phyloP scores from a whole-genome alignment of 2,329 filamentous ascomycete genomes.

The Cercospora zeae-maydis region DNA sequence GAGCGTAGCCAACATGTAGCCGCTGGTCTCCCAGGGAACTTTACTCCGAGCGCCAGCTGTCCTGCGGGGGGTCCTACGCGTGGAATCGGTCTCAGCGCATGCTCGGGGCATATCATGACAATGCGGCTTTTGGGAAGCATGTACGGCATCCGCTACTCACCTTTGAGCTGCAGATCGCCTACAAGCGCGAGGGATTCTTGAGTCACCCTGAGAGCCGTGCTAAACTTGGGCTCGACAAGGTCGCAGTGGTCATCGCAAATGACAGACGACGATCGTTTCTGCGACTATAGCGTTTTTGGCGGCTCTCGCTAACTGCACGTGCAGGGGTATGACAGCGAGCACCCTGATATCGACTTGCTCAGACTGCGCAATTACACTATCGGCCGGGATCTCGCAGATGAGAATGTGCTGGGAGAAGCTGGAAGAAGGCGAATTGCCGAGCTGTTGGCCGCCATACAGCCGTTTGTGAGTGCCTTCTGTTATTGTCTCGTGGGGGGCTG shows the following conservation, averaged over 20 bases:
- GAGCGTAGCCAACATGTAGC: neutral
- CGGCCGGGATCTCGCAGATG: slow-evolving; percentile 62
- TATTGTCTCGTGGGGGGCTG: neutral
- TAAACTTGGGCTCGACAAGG: neutral
- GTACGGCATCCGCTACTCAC: neutral
- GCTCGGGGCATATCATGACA: no score
- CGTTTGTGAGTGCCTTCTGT: slow-evolving; percentile 64
- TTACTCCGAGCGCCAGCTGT: neutral
- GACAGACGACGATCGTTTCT: neutral
- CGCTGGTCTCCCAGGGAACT: neutral
- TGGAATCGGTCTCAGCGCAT: no score
- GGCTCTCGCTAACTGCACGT: slow-evolving; percentile 3
- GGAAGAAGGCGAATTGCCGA: slow-evolving; percentile 63
- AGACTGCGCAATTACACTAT: slow-evolving; percentile 78
- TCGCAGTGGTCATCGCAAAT: neutral
- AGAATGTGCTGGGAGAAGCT: slow-evolving; percentile 58
- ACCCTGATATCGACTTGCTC: slow-evolving; percentile 75
- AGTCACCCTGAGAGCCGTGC: neutral
- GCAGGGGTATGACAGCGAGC: slow-evolving; percentile 70
- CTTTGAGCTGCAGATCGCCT: neutral
- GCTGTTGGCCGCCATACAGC: slow-evolving; percentile 65
- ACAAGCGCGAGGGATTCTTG: neutral
- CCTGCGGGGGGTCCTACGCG: neutral
- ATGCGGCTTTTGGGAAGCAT: no score
- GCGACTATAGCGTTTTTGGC: neutral